phyloP scores from a whole-genome alignment of 2,329 filamentous ascomycete species.

The Tolypocladium album region DNA sequence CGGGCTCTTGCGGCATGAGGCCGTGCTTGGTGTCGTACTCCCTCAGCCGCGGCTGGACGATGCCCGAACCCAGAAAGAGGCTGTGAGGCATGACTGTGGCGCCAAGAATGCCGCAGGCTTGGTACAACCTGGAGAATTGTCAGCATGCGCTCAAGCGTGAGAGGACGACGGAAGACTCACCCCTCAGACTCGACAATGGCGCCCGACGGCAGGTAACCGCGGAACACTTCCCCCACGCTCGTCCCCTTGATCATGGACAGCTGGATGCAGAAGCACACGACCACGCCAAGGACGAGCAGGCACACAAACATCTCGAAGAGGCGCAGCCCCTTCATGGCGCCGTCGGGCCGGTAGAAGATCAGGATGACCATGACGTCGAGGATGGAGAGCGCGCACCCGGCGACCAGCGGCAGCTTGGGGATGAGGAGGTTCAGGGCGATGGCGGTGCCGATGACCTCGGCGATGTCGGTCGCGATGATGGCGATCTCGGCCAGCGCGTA shows the following conservation, averaged over 20 bases:
- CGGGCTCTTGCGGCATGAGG: constrained; percentile 28
- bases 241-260: constrained; percentile 49
- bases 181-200: constrained; percentile 47
- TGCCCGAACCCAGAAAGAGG: constrained; percentile 57
- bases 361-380: constrained; percentile 58
- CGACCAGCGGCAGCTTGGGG: constrained; percentile 52
- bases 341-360: constrained; percentile 52
- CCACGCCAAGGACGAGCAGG: constrained; percentile 54
- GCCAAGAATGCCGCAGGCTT: constrained; percentile 66
- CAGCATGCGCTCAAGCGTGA: background rate
- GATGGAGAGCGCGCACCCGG: constrained; percentile 58
- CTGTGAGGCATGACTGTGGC: constrained; percentile 67
- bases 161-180: constrained; percentile 13
- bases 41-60: constrained; percentile 55
- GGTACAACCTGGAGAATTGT: constrained; percentile 34
- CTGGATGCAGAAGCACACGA: constrained; percentile 61
- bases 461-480: constrained; percentile 63
- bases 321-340: constrained; percentile 46
- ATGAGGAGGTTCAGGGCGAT: constrained; percentile 59
- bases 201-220: constrained; percentile 52
- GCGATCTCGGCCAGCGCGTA: constrained; percentile 55
- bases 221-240: constrained; percentile 47
- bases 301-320: constrained; percentile 56
- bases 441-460: constrained; percentile 61
- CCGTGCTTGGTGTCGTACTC: constrained; percentile 52